Base-by-base conservation (phyloP, 176 grass and related monocot genomes). In the Bromus sterilis region DNA sequence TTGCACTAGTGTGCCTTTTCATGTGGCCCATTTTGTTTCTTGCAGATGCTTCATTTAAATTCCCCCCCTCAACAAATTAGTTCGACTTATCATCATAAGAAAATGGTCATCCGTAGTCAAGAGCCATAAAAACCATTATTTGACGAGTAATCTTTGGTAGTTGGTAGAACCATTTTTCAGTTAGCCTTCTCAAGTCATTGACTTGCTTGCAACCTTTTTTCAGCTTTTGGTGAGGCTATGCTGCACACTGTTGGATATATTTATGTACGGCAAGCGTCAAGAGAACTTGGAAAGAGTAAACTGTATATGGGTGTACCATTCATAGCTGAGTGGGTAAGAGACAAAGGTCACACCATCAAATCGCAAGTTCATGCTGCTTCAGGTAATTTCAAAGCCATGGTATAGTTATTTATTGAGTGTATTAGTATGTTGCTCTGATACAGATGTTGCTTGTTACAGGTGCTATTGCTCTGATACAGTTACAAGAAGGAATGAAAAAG, bases 161-260 rank as follows among this genome's bases (percentile, higher is more conserved):
- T 53, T 53, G 49, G 20, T 53, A 53, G 20, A 53, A 53, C 49
- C 18, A 61, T 60, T 58, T 80, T 49, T 60, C 3, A 72, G 20
- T 70, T 87, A 16, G 13, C 34, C 34, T 76, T 61, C 80, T 59
- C 55, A 81, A 85, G n/a, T 34, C 41, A 2, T 77, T 80, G 66
- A 81, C 24, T 66, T 81, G 26, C 57, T 36, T 83, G 37, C 83
- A 81, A 82, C 25, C 14, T 29, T 41, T 56, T 80, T 93, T 65
- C 89, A 99, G 97, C 97, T 90, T 99, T 99, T 86, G 91, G 97
- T 1, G 97, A 99, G 85, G 97, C 93, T 79, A 99, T 99, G 93
- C 89, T 95, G 79, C 93, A 95, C 77, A 99, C 97, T 39, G 80
- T 99, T 75, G 97, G 97, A 8, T 99, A 99, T 75, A 96, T 99